A percentile compares a stretch with the other conserved stretches of the same genome.
Conservation (phyloP, 83 land plant genomes). For the Thuja plicata region DNA sequence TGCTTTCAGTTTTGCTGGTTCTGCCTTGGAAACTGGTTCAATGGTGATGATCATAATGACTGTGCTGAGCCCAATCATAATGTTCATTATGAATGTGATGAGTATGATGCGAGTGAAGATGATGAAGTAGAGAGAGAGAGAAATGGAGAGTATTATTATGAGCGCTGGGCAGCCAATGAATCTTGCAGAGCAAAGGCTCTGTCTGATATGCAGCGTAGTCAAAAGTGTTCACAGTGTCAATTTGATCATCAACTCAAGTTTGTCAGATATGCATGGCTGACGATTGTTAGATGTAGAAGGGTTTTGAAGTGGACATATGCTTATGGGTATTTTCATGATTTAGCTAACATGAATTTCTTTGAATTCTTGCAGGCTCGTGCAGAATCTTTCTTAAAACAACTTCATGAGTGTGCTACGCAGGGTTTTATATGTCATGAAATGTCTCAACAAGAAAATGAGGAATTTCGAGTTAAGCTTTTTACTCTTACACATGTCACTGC, state of each 20-base stretch:
- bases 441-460: too few species aligned
- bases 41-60: neutral
- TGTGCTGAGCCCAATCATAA: neutral
- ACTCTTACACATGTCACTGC: too few species aligned
- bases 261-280: neutral
- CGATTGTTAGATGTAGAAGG: neutral
- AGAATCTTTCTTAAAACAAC: too few species aligned
- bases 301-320: conserved; percentile 1
- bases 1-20: neutral
- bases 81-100: neutral
- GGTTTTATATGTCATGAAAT: too few species aligned
- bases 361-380: too few species aligned
- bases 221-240: neutral
- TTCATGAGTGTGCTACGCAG: too few species aligned
- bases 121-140: too few species aligned
- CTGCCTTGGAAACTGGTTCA: neutral
- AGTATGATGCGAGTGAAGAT: too few species aligned
- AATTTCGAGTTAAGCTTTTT: too few species aligned
- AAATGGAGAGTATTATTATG: too few species aligned
- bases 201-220: neutral
- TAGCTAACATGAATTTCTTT: neutral
- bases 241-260: neutral
- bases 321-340: neutral
- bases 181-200: neutral
- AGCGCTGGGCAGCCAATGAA: neutral